Percentiles rank a stretch among this genome's conserved stretches.
phyloP scores from a whole-genome alignment of 192 early-diverging fungal genomes.

The Allomyces macrogynus region DNA sequence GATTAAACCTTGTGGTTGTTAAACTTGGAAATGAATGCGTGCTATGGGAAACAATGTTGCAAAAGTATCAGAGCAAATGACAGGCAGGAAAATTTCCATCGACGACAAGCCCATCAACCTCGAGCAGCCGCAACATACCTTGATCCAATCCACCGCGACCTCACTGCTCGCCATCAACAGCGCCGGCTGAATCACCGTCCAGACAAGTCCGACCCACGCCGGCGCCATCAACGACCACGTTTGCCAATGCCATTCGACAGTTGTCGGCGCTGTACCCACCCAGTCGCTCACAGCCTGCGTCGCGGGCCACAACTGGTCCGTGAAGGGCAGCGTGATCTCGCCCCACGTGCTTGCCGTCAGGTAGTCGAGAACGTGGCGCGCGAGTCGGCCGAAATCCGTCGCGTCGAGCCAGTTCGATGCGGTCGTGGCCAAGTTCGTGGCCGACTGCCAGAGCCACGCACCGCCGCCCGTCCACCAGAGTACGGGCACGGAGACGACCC shows the following conservation, averaged over 20 bases:
- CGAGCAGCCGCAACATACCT: slow-evolving; percentile 11
- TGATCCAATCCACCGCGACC: slow-evolving; percentile 87
- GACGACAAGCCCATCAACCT: too few relatives aligned
- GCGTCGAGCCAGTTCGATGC: neutral
- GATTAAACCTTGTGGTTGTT: slow-evolving; percentile 76
- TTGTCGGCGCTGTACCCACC: slow-evolving; percentile 24
- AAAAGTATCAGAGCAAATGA: too few relatives aligned
- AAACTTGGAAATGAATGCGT: slow-evolving; percentile 95
- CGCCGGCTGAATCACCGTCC: slow-evolving; percentile 50
- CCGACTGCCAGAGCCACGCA: neutral
- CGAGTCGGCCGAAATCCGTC: neutral
- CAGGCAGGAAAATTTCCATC: too few relatives aligned
- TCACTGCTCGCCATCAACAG: slow-evolving; percentile 75
- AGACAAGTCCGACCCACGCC: slow-evolving; percentile 38
- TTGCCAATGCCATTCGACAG: slow-evolving; percentile 37
- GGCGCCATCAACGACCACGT: slow-evolving; percentile 40
- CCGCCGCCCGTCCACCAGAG: neutral
- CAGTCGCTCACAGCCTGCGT: slow-evolving; percentile 13
- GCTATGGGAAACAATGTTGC: slow-evolving; percentile 9
- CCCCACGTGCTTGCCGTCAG: neutral
- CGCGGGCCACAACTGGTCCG: neutral
- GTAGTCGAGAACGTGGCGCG: neutral
- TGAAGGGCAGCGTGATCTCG: neutral
- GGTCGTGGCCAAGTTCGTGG: neutral
- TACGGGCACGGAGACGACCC: neutral